Evolutionary conservation across 345 rosid genomes (phyloP), one percentile per base, ranked within the genome.

Genomic region (Citrus hindsii): DNA sequence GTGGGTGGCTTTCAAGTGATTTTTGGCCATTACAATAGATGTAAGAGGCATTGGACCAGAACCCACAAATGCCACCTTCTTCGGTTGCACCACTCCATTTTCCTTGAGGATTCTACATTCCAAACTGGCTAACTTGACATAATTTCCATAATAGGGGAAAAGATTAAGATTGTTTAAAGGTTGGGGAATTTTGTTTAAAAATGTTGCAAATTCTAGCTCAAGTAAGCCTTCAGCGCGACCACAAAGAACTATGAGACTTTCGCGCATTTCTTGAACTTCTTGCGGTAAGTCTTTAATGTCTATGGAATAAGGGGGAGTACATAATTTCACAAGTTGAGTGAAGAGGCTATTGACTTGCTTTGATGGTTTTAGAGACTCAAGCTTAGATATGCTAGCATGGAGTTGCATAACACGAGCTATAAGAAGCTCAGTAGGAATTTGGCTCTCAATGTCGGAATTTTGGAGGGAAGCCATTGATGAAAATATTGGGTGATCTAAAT

Each of bases 41-140:
- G 89, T 86, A 18, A 84, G 84, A n/a, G 87, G 89, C 87, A 86
- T 80, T 66, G 87, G 86, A 56, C 89, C 89, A 1, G 87, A 86
- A 21, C 87, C 89, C 42, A 84, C 72, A 33, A 86, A 84, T 8
- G 89, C 86, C 9, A 82, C 86, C 53, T 79, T 80, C 80, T 79
- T 82, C 0, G 86, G 87, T 51, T 80, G 81, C 62, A 74, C 37
- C 18, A 80, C 58, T 1, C 80, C 83, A 55, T 81, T 79, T n/a
- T 82, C 78, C 35, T 27, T 65, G 3, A 86, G 79, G 59, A 86
- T 78, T 42, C 42, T 74, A 35, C 66, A 37, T 68, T 84, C 87
- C 56, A 80, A 38, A 51, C 60, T 21, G 48, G 86, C 86, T 40
- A 86, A 74, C 42, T 80, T 83, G 21, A 86, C 82, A 55, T 86